Conservation (phyloP, 495 filamentous ascomycete species). For the Alectoria sarmentosa region DNA sequence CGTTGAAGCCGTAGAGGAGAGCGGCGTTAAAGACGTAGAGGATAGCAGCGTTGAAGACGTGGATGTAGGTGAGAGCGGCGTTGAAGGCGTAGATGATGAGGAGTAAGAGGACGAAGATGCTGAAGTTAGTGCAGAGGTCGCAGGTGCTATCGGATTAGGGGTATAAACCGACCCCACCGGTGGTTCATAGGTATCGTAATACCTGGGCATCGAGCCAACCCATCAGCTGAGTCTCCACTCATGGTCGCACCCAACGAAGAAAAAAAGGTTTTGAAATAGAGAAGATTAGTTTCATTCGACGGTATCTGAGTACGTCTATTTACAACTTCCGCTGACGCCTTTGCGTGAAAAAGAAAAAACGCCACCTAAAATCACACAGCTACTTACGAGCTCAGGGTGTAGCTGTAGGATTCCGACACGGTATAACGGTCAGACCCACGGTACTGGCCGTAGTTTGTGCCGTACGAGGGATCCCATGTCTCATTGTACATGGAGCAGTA, state of each 20-base stretch:
- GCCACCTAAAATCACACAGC: background rate
- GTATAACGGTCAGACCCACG: conserved; percentile 13
- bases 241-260: background rate
- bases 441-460: conserved; percentile 23
- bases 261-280: no score
- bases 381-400: conserved; percentile 9
- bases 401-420: conserved; percentile 16
- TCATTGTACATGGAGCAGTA: conserved; percentile 28
- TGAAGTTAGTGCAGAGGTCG: background rate
- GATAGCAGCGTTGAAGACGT: background rate
- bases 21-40: background rate
- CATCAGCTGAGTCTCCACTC: background rate
- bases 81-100: background rate
- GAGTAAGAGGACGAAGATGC: background rate
- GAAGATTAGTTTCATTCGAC: background rate
- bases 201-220: background rate
- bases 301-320: background rate
- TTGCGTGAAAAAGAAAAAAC: background rate
- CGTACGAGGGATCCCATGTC: conserved; percentile 22
- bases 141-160: background rate
- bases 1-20: background rate
- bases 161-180: background rate
- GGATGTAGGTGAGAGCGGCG: background rate
- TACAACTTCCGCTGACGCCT: background rate
- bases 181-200: background rate